Evolutionary conservation across 164 flowering plant genomes (phyloP), one percentile per base, ranked within the genome.

Genomic region (Sedum album): DNA sequence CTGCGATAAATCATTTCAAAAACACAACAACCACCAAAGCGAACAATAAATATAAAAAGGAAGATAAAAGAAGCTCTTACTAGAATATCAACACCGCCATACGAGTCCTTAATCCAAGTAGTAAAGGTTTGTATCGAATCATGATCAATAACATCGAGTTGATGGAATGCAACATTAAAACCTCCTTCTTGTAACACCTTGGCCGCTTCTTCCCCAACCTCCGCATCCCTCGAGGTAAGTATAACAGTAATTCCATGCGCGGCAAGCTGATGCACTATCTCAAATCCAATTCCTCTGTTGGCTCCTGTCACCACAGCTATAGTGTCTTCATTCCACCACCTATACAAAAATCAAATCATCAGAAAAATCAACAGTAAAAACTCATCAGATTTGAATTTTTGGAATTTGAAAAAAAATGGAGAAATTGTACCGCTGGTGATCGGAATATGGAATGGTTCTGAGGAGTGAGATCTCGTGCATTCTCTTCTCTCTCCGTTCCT

Each of bases 251-350:
- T 44, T 36, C 96, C 96, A 72, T 88, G 96, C 6, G 33, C 73
- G 5, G 91, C 91, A 33, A 90, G 89, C 68, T 91, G 96, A 31
- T 84, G 85, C 1, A 78, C 90, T 74, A 88, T 91, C 83, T 92
- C 99, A 73, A 85, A 88, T 36, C 99, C 99, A 70, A 94, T 90
- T 51, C 97, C 97, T 76, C 97, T 79, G 70, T 91, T 94, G 33
- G 89, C 88, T 53, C 97, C 97, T 13, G 97, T 94, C 69, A 94
- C 97, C 67, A 88, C 97, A 20, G 97, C 97, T 69, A 88, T 67
- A 7, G 91, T 90, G 55, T 90, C 89, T 57, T 83, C 55, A 36
- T 81, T 72, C 98, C 98, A 91, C 98, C 98, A 94, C 81, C 96
- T 88, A 63, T 2, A 57, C 75, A 69, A 13, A 42, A 13, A 25